These are phyloP conservation scores for Medicago arabica DNA, from an alignment of 306 rosid species.

Conservation along the genomic window DNA sequence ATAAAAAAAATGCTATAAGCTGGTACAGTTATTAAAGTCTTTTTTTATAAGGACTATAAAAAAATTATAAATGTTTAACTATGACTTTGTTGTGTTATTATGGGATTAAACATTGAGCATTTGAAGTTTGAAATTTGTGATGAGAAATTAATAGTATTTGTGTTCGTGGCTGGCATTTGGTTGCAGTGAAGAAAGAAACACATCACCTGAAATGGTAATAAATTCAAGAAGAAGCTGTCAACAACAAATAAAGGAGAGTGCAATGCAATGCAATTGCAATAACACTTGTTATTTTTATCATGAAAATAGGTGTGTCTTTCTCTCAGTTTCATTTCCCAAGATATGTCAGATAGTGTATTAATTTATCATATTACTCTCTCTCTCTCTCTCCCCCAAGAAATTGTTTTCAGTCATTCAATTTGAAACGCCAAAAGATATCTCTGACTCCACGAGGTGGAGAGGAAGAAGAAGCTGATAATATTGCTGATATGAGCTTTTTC, in stretches of 20 bases:
- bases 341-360: slow-evolving; percentile 59
- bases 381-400: slow-evolving; percentile 27
- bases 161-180: background rate
- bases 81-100: no score
- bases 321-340: slow-evolving; percentile 75
- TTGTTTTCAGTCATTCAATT: slow-evolving; percentile 40
- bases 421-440: slow-evolving; percentile 47
- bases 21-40: no score
- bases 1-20: no score
- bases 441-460: slow-evolving; percentile 7
- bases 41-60: no score
- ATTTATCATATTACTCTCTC: slow-evolving; percentile 39
- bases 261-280: background rate
- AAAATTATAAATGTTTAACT: no score
- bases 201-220: slow-evolving; percentile 41
- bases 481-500: slow-evolving; percentile 53
- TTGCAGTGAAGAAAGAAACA: slow-evolving; percentile 6
- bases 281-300: background rate
- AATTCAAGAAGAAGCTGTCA: slow-evolving; percentile 41
- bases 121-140: background rate
- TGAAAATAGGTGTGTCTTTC: slow-evolving; percentile 35
- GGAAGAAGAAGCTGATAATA: slow-evolving; percentile 39
- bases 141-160: background rate
- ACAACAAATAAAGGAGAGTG: slow-evolving; percentile 13
- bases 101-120: no score